Evolutionary conservation across 768 basidiomycete species (phyloP).

Genomic region (Mycena rosella): DNA sequence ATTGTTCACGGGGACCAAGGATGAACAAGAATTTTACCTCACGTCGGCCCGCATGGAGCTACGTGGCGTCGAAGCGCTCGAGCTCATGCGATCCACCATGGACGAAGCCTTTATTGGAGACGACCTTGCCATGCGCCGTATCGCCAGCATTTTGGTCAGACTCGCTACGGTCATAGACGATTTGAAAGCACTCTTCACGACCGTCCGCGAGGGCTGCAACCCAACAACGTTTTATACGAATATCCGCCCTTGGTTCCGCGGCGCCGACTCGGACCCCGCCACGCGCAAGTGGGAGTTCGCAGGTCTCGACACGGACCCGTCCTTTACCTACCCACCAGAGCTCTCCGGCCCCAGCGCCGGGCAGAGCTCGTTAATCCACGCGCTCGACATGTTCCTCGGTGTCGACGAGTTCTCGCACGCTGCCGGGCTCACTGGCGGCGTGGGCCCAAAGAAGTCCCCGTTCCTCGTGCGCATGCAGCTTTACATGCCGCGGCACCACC

Average conservation of each 20-base stretch:
- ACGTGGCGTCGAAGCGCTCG: slow-evolving; percentile 85
- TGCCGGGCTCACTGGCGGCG: slow-evolving; percentile 40
- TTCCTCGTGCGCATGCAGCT: slow-evolving; percentile 81
- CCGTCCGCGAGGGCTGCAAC: slow-evolving; percentile 77
- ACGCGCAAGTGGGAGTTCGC: slow-evolving; percentile 69
- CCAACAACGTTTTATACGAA: slow-evolving; percentile 81
- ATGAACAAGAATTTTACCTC: slow-evolving; percentile 92
- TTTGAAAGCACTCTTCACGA: slow-evolving; percentile 69
- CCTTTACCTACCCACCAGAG: slow-evolving; percentile 64
- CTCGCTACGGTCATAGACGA: slow-evolving; percentile 76
- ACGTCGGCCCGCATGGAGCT: slow-evolving; percentile 90
- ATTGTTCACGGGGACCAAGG: slow-evolving; percentile 81
- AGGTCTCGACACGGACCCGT: slow-evolving; percentile 64
- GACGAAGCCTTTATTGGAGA: slow-evolving; percentile 91
- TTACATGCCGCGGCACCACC: slow-evolving; percentile 89
- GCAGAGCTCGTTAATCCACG: slow-evolving; percentile 83
- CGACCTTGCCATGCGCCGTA: slow-evolving; percentile 71
- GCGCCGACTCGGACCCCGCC: slow-evolving; percentile 66
- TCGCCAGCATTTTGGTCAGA: slow-evolving; percentile 71
- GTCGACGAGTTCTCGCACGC: slow-evolving; percentile 65
- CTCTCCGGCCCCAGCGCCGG: slow-evolving; percentile 87
- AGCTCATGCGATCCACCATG: slow-evolving; percentile 86
- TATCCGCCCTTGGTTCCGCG: slow-evolving; percentile 87
- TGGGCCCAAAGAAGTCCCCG: slow-evolving; percentile 43
- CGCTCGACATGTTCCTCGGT: slow-evolving; percentile 79